Conservation (phyloP, 2,329 filamentous ascomycete species). For the Aspergillus latus region DNA sequence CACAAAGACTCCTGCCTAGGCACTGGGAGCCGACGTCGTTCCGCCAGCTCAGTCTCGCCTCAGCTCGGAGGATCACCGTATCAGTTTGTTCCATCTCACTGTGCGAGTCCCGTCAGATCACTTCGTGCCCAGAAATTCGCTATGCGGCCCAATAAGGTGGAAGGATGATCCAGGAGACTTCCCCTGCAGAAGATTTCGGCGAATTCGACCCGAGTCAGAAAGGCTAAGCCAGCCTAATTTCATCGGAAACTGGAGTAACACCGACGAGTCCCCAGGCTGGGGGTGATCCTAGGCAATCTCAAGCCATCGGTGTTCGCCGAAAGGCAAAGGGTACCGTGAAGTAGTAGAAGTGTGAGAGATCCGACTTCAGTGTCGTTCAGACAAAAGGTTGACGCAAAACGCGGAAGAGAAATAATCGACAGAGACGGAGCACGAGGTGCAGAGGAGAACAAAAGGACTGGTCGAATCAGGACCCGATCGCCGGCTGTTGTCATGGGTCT, state of each 20-base stretch:
- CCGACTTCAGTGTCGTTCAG: background rate
- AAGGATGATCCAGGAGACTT: slow-evolving; percentile 11
- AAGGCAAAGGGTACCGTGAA: background rate
- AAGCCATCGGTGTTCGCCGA: slow-evolving; percentile 2
- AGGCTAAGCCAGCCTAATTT: slow-evolving; percentile 7
- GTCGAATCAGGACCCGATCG: slow-evolving; percentile 13
- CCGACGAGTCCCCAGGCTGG: background rate
- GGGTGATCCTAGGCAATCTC: background rate
- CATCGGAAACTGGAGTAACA: background rate
- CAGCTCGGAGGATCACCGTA: background rate
- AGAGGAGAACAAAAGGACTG: background rate
- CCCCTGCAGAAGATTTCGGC: slow-evolving; percentile 14
- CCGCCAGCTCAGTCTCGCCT: background rate
- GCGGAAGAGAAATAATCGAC: slow-evolving; percentile 1
- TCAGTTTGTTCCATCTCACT: background rate
- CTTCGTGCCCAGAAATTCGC: background rate
- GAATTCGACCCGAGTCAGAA: slow-evolving; percentile 10
- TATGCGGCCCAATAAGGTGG: background rate
- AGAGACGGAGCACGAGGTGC: background rate
- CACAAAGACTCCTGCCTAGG: background rate
- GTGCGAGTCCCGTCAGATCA: background rate
- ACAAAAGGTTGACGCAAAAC: background rate
- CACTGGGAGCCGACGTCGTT: no score
- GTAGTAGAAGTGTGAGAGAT: background rate
- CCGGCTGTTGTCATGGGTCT: slow-evolving; percentile 12